Evolutionary conservation across 345 rosid genomes (phyloP), one percentile per base, ranked within the genome.

Genomic region (Corchorus olitorius): DNA sequence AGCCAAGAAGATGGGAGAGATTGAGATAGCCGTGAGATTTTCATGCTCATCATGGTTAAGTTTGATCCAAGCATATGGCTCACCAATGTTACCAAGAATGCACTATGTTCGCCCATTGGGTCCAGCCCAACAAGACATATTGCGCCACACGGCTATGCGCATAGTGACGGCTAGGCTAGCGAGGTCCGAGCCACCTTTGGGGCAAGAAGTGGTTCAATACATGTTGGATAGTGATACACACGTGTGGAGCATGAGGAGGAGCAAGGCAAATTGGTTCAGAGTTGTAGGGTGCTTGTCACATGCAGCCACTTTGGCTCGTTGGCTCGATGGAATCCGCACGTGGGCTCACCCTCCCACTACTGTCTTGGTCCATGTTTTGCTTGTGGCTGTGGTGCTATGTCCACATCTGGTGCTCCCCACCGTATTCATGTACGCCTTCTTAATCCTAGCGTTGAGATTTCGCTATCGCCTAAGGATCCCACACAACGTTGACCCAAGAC

Each of bases 241-340:
- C 81, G 82, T 89, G 81, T 94, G 97, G 97, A 94, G 98, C 85
- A 85, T 94, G 97, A 86, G 98, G 78, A 83, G 90, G 72, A 94
- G 95, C 87, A 92, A 92, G 83, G 97, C 95, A 0, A 92, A 94
- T 69, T 94, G 98, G 98, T 92, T 89, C 77, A 84, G 97, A 53
- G 88, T 90, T 8, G 88, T 91, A 33, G 87, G 92, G 22, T 92
- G 91, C 68, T 81, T 94, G 78, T 78, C 95, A 52, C 89, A 88
- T 4, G 90, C 85, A 0, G 94, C 92, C 0, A 77, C 87, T 68
- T 19, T 94, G 76, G 93, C 90, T 15, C 87, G 92, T 60, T 91
- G 94, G 97, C 43, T 84, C 9, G 89, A 90, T 64, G 90, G 88
- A 81, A 86, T 91, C 17, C 86, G 93, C 81, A 89, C 84, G 65